phyloP scores from a whole-genome alignment of 345 rosid species.

The Corymbia maculata region DNA sequence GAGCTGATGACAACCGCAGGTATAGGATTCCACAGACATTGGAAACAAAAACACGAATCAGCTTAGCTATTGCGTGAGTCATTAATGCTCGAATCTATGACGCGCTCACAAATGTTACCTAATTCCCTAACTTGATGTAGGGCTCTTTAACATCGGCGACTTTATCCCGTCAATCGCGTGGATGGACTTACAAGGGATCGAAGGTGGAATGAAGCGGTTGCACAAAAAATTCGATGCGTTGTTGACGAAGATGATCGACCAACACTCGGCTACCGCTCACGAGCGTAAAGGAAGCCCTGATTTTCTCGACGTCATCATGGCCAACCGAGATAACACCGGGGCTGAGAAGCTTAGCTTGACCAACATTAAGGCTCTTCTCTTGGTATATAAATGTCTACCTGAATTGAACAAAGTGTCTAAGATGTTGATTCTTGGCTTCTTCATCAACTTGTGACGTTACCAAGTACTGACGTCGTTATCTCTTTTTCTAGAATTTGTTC shows the following conservation, averaged over 20 bases:
- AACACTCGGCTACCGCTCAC: constrained; percentile 23
- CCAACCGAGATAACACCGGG: constrained; percentile 14
- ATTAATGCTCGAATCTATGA: neutral
- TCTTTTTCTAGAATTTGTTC: constrained; percentile 32
- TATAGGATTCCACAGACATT: neutral
- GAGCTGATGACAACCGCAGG: constrained; percentile 43
- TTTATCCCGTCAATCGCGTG: constrained; percentile 53
- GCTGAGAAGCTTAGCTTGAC: constrained; percentile 24
- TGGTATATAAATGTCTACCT: constrained; percentile 10
- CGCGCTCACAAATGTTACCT: neutral
- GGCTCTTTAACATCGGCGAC: constrained; percentile 48
- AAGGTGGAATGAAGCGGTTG: constrained; percentile 45
- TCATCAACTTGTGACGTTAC: neutral
- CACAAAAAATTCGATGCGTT: constrained; percentile 35
- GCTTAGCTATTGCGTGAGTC: neutral
- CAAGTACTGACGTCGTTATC: neutral
- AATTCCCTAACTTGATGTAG: constrained; percentile 6
- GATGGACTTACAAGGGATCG: constrained; percentile 67
- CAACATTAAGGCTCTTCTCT: constrained; percentile 50
- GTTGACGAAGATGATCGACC: constrained; percentile 41
- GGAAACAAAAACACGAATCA: neutral
- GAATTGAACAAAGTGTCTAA: neutral
- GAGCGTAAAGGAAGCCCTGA: constrained; percentile 32
- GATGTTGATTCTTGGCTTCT: neutral
- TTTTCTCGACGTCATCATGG: constrained; percentile 40